These are phyloP conservation scores for Pyrenopolyporus hunteri DNA, from an alignment of 495 filamentous ascomycete genomes.

Conservation along the genomic window DNA sequence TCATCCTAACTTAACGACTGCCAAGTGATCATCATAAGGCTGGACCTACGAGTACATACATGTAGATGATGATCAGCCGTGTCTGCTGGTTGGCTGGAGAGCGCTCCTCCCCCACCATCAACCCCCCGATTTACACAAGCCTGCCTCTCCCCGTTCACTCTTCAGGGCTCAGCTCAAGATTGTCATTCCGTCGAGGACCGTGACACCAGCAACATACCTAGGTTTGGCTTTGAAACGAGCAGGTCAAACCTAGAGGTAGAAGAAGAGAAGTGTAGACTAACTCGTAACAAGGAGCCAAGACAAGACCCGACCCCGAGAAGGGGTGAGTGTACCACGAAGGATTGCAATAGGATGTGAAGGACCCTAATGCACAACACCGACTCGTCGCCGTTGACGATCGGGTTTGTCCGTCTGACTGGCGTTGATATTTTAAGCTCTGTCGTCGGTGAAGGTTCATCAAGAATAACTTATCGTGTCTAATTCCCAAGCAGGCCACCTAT, in stretches of 20 bases:
- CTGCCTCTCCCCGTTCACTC: background rate
- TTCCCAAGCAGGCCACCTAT: constrained; percentile 10
- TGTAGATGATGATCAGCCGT: background rate
- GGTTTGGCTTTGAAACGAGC: constrained; percentile 26
- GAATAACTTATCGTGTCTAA: background rate
- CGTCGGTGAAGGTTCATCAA: constrained; percentile 30
- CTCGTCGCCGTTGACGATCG: constrained; percentile 17
- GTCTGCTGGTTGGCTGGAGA: constrained; percentile 13
- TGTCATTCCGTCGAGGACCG: constrained; percentile 19
- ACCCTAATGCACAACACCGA: constrained; percentile 18
- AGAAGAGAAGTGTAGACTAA: background rate
- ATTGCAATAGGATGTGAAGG: background rate
- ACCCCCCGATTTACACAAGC: constrained; percentile 1
- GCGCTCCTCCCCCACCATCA: constrained; percentile 1
- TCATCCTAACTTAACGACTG: background rate
- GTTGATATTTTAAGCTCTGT: constrained; percentile 30
- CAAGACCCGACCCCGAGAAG: background rate
- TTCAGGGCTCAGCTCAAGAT: constrained; percentile 12
- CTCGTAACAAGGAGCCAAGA: constrained; percentile 1
- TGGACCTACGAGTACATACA: background rate
- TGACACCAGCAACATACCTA: constrained; percentile 21
- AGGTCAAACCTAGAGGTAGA: background rate
- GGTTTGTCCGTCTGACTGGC: constrained; percentile 33
- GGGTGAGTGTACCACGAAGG: background rate
- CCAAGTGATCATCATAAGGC: constrained; percentile 8